Conservation (phyloP, 768 basidiomycete genomes). For the Tulasnella sp. region DNA sequence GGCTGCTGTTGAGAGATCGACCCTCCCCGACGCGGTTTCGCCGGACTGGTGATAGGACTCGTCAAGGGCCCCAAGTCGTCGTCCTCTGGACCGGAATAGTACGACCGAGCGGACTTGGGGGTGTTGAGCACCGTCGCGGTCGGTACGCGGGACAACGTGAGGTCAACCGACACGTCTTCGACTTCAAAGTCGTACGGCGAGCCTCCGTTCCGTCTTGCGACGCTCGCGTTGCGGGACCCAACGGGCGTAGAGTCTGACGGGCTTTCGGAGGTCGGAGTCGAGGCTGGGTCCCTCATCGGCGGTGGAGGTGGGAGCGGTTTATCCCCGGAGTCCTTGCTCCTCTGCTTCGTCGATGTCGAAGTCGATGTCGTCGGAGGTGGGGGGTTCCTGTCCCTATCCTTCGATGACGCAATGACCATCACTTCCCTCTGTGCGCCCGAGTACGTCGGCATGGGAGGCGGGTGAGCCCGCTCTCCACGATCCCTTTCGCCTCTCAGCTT, state of each 20-base stretch:
- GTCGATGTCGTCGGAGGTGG: not conserved
- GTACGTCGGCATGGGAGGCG: conserved; percentile 9
- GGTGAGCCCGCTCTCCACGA: not conserved
- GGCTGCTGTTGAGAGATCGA: not conserved
- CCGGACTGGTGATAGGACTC: not conserved
- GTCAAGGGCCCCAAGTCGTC: not conserved
- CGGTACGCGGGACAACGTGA: not conserved
- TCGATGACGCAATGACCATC: conserved; percentile 2
- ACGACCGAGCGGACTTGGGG: not conserved
- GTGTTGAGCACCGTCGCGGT: not conserved
- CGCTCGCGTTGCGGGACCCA: not conserved
- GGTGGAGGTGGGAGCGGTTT: not conserved
- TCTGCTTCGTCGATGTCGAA: too few species aligned
- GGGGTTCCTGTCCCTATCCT: not conserved
- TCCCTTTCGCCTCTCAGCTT: not conserved
- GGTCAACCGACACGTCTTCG: not conserved
- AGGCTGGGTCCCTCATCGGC: not conserved
- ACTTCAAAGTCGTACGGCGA: not conserved
- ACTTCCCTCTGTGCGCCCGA: conserved; percentile 6
- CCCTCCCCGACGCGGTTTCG: not conserved
- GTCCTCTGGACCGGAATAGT: not conserved
- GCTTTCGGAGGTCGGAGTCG: not conserved
- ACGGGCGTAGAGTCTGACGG: not conserved
- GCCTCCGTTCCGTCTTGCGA: not conserved
- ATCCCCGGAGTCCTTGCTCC: not conserved